These are phyloP conservation scores for Copromyces sp. DNA, from an alignment of 495 filamentous ascomycete genomes.

Conservation along the genomic window DNA sequence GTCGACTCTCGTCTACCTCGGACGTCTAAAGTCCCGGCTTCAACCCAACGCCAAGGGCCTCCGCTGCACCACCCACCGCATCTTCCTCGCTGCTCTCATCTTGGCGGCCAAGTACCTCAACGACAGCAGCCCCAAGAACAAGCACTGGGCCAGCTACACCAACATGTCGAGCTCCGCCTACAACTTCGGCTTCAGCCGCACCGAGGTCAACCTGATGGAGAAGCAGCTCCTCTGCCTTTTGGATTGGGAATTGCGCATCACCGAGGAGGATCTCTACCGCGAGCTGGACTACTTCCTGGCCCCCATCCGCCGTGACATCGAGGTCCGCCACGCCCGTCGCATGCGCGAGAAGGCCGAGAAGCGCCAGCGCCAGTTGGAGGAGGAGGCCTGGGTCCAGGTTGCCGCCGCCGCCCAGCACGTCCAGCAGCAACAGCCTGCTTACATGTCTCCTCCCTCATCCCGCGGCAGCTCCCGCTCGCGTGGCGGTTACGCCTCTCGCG, in stretches of 20 bases:
- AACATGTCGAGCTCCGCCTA: conserved; percentile 55
- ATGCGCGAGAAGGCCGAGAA: conserved; percentile 33
- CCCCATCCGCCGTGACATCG: conserved; percentile 55
- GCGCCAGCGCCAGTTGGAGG: conserved; percentile 22
- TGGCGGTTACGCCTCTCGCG: conserved; percentile 17
- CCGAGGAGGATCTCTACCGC: conserved; percentile 69
- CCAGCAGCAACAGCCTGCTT: conserved; percentile 1
- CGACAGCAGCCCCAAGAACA: conserved; percentile 98
- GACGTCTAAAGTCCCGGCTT: conserved; percentile 67
- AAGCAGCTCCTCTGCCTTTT: conserved; percentile 90
- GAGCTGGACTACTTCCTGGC: conserved; percentile 83
- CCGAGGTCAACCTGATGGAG: conserved; percentile 98
- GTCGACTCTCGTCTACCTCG: conserved; percentile 90
- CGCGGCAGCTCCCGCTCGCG: conserved; percentile 30
- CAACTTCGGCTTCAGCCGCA: conserved; percentile 81
- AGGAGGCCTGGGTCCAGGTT: conserved; percentile 12
- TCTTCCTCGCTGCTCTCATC: conserved; percentile 90
- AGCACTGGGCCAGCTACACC: conserved; percentile 96
- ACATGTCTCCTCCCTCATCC: conserved; percentile 30
- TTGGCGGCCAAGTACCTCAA: conserved; percentile 95
- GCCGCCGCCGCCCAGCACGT: conserved; percentile 4
- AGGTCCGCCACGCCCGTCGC: conserved; percentile 31
- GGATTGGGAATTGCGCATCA: conserved; percentile 86
- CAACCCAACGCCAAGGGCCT: conserved; percentile 95
- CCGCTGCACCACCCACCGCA: conserved; percentile 93